Conservation (phyloP, 1,284 basidiomycete genomes). For the Takashimella koratensis region DNA sequence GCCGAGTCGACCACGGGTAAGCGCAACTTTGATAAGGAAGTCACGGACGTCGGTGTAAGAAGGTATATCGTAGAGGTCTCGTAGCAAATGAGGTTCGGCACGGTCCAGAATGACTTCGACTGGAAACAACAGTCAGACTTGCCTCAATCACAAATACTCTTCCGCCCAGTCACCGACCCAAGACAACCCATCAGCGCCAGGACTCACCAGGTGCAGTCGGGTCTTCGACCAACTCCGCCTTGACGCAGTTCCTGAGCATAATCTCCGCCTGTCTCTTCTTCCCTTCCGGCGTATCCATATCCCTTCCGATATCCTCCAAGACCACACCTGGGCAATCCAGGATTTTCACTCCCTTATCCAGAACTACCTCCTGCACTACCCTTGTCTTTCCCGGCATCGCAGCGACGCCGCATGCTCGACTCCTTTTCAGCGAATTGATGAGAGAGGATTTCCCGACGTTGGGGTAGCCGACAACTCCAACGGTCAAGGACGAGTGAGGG, state of each 20-base stretch:
- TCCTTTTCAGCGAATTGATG: conserved; percentile 90
- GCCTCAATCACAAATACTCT: neutral
- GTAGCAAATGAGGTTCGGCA: conserved; percentile 65
- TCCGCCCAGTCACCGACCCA: too few species aligned
- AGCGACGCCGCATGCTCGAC: conserved; percentile 84
- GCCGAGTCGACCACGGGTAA: conserved; percentile 76
- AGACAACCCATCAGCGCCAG: too few species aligned
- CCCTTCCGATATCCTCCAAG: conserved; percentile 57
- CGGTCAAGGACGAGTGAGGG: conserved; percentile 68
- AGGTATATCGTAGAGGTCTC: conserved; percentile 79
- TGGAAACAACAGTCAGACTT: conserved; percentile 46
- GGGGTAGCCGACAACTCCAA: conserved; percentile 94
- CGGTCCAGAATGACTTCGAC: conserved; percentile 79
- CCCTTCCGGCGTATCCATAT: conserved; percentile 53
- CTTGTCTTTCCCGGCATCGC: conserved; percentile 94
- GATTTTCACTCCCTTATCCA: conserved; percentile 88
- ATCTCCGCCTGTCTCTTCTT: conserved; percentile 62
- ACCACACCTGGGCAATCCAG: conserved; percentile 97
- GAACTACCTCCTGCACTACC: conserved; percentile 85
- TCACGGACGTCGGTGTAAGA: conserved; percentile 66
- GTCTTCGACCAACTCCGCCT: conserved; percentile 87
- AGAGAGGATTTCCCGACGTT: conserved; percentile 96
- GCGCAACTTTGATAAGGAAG: conserved; percentile 86
- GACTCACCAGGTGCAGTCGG: conserved; percentile 76
- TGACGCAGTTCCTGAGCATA: conserved; percentile 85